phyloP scores from a whole-genome alignment of 2,329 filamentous ascomycete genomes.

The Sporothrix brunneoviolacea region DNA sequence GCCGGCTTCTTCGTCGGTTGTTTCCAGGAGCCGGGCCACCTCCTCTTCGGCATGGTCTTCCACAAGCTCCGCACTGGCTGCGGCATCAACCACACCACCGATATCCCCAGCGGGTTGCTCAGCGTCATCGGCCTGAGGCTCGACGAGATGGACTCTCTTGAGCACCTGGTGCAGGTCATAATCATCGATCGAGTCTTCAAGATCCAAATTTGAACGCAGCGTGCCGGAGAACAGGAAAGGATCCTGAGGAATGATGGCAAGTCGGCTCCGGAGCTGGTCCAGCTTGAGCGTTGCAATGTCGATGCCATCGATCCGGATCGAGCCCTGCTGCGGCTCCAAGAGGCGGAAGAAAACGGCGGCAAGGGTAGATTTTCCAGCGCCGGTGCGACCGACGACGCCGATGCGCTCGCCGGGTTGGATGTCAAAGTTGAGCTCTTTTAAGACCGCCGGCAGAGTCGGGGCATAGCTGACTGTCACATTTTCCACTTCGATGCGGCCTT shows the following conservation, averaged over 20 bases:
- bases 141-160: constrained; percentile 53
- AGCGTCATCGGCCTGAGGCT: constrained; percentile 33
- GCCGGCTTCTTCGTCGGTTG: constrained; percentile 12
- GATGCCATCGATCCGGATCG: constrained; percentile 39
- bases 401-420: constrained; percentile 50
- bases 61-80: not conserved
- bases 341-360: constrained; percentile 59
- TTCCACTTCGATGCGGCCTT: constrained; percentile 33
- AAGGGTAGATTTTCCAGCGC: constrained; percentile 59
- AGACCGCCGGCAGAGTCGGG: constrained; percentile 29
- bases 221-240: constrained; percentile 61
- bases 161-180: constrained; percentile 54
- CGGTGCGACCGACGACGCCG: constrained; percentile 58
- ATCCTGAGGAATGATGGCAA: constrained; percentile 62
- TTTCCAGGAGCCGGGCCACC: constrained; percentile 12
- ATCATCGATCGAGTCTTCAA: constrained; percentile 54
- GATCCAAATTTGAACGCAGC: constrained; percentile 56
- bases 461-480: constrained; percentile 33
- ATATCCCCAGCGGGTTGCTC: constrained; percentile 2
- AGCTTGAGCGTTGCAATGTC: constrained; percentile 54
- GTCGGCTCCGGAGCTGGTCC: constrained; percentile 51
- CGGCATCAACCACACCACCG: not conserved
- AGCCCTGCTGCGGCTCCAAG: constrained; percentile 36
- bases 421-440: constrained; percentile 32
- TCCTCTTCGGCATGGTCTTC: constrained; percentile 13